phyloP scores from a whole-genome alignment of 2,329 filamentous ascomycete genomes.

The Sclerotinia subarctica region DNA sequence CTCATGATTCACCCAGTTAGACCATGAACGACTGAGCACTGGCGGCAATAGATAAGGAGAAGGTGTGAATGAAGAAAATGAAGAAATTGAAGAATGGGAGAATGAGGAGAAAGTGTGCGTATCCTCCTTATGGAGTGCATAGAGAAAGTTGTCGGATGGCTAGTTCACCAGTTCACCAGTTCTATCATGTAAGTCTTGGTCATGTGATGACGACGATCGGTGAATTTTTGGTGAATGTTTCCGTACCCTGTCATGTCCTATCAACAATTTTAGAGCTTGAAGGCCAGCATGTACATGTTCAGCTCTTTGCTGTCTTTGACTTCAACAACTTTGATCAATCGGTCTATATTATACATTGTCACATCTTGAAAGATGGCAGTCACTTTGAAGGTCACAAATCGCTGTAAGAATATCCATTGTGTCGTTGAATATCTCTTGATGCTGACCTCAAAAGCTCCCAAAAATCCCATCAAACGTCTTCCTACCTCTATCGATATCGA shows the following conservation, averaged over 20 bases:
- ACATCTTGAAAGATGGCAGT: slow-evolving; percentile 12
- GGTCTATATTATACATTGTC: background rate
- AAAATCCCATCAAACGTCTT: slow-evolving; percentile 44
- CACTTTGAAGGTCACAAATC: slow-evolving; percentile 21
- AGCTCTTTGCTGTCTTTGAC: background rate
- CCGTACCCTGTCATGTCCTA: background rate
- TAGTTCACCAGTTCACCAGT: background rate
- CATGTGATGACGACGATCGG: background rate
- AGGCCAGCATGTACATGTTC: background rate
- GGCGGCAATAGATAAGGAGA: background rate
- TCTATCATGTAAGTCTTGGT: background rate
- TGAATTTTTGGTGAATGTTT: background rate
- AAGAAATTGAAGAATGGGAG: too few species aligned
- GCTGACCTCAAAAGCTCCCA: slow-evolving; percentile 29
- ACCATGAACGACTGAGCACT: background rate
- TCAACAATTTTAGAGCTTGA: slow-evolving; percentile 13
- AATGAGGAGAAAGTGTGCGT: too few species aligned
- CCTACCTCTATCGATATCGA: slow-evolving; percentile 51
- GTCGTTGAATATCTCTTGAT: background rate
- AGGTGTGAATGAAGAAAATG: background rate
- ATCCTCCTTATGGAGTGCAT: too few species aligned
- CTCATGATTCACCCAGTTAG: background rate
- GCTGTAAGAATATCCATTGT: slow-evolving; percentile 10
- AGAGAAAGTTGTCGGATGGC: background rate
- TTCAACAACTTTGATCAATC: background rate